A percentile compares a stretch with the other conserved stretches of the same genome.
These are phyloP conservation scores for Afroboletus lepidellus DNA, from an alignment of 1,284 basidiomycete genomes.

Conservation along the genomic window DNA sequence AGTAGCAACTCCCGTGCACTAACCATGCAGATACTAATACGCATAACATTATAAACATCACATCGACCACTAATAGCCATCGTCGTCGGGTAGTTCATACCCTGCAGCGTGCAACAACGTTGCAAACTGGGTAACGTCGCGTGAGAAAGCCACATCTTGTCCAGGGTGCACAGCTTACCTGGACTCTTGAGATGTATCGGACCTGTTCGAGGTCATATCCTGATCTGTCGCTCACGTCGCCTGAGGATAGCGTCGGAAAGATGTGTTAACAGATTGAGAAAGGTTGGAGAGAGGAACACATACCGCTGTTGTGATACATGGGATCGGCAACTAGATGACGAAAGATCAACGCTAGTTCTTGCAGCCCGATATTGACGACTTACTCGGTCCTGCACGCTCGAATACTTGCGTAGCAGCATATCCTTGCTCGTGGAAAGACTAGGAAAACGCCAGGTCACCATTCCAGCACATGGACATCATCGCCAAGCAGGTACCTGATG, in stretches of 20 bases:
- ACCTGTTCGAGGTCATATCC: slow-evolving; percentile 83
- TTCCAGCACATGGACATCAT: neutral
- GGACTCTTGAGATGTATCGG: slow-evolving; percentile 79
- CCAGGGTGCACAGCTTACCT: slow-evolving; percentile 45
- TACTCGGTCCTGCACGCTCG: slow-evolving; percentile 77
- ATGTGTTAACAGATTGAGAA: neutral
- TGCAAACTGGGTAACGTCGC: slow-evolving; percentile 41
- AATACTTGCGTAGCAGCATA: slow-evolving; percentile 82
- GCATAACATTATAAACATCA: slow-evolving; percentile 11
- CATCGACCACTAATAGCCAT: neutral
- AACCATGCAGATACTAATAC: slow-evolving; percentile 12
- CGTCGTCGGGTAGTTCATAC: slow-evolving; percentile 38
- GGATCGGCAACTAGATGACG: slow-evolving; percentile 66
- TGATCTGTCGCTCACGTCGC: slow-evolving; percentile 72
- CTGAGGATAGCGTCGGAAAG: slow-evolving; percentile 32
- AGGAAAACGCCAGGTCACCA: neutral
- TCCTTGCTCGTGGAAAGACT: slow-evolving; percentile 81
- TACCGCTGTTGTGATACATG: slow-evolving; percentile 82
- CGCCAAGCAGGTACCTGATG: slow-evolving; percentile 54
- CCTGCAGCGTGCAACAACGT: slow-evolving; percentile 53
- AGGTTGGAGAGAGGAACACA: slow-evolving; percentile 10
- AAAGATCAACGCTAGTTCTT: neutral
- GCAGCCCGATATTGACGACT: slow-evolving; percentile 17
- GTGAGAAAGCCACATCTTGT: neutral
- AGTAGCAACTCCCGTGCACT: neutral